Evolutionary conservation across 176 grass and related monocot species (phyloP), one percentile per base, ranked within the genome.

Genomic region (Cenchrus americanus): DNA sequence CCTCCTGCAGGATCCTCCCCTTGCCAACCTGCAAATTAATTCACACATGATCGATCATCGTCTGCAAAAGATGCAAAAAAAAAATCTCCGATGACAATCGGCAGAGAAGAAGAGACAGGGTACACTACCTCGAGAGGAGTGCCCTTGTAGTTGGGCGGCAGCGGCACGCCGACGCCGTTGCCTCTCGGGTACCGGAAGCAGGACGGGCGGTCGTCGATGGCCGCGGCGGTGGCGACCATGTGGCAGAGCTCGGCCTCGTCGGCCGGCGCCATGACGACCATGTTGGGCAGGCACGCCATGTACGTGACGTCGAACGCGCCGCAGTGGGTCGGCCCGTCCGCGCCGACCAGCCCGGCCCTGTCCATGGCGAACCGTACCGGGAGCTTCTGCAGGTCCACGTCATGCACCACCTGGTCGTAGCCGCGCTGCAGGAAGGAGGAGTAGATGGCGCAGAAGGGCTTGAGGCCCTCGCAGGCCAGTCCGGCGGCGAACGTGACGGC

Each of bases 401-500:
- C 96, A 85, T 98, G 96, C 77, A 92, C 81, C 2, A 98, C 94
- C 88, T 98, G 96, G 82, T 98, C 96, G 54, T 98, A 98, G 44
- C 91, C 96, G 64, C 96, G 88, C 90, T 98, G 96, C 47, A 98
- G 90, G 89, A 98, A 98, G 0, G 96, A 95, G 0, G 96, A 98
- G 83, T 95, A 98, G 86, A 98, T 98, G 65, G 91, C 93, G 71
- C 93, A 98, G 89, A 98, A 98, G 0, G 96, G 96, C 86, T 98
- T 98, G 73, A 98, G 80, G 46, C 93, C 91, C 89, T 98, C 96
- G 62, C 96, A 98, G 6, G 93, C 96, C 10, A 98, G 71, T 19
- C 96, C 96, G 26, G 96, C 96, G 1, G 96, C 96, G 85, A 98
- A 98, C 41, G 96, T 98, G 5, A 98, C 96, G 44, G 93, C 96